phyloP scores from a whole-genome alignment of 176 grass and related monocot species.

The Carex cristatella region DNA sequence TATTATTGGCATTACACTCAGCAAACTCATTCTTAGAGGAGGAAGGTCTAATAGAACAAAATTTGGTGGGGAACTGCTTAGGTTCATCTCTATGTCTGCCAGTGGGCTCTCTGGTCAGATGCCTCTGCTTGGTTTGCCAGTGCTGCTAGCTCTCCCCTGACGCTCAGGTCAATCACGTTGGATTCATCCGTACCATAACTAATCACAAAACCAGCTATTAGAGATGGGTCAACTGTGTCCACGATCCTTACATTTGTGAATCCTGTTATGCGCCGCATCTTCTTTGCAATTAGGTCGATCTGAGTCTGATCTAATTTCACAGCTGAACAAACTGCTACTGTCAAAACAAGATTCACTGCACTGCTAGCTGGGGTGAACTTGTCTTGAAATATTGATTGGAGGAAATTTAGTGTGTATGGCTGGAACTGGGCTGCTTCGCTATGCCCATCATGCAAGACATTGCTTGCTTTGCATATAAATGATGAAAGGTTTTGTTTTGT shows the following conservation, averaged over 20 bases:
- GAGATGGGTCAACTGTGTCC: constrained; percentile 60
- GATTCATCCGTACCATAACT: constrained; percentile 71
- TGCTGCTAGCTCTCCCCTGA: constrained; percentile 59
- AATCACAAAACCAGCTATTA: constrained; percentile 83
- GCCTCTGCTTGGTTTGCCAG: constrained; percentile 62
- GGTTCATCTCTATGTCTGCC: not conserved
- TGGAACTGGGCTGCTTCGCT: constrained; percentile 33
- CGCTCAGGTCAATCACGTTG: constrained; percentile 78
- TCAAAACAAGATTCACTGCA: constrained; percentile 32
- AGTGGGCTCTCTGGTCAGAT: constrained; percentile 40
- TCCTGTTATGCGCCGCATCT: constrained; percentile 84
- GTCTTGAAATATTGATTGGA: constrained; percentile 40
- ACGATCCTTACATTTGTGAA: constrained; percentile 60
- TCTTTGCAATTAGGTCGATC: constrained; percentile 73
- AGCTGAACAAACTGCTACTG: constrained; percentile 69
- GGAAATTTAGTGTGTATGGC: constrained; percentile 56
- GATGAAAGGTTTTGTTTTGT: constrained; percentile 38
- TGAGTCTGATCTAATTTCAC: constrained; percentile 61
- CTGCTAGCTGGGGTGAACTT: constrained; percentile 19
- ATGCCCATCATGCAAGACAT: not conserved
- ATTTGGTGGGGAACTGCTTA: not conserved
- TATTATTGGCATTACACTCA: not conserved
- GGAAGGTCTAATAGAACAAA: not conserved
- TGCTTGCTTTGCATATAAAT: constrained; percentile 34
- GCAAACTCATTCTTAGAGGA: not conserved